Conservation (phyloP, 2,329 filamentous ascomycete genomes). For the Sphaerulina musiva region DNA sequence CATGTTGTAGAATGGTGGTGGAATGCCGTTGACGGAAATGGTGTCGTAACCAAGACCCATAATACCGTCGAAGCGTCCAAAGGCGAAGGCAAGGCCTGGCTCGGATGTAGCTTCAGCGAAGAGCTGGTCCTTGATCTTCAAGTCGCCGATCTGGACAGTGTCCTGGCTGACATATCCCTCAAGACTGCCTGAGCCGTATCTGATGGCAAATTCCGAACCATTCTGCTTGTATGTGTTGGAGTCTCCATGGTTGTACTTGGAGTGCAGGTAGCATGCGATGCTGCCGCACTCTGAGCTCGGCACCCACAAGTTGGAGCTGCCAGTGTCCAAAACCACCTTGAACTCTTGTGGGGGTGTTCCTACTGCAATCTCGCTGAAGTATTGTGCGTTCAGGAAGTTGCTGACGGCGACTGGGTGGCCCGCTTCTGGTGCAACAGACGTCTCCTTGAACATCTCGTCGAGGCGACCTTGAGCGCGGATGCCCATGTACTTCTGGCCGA, state of each 20-base stretch:
- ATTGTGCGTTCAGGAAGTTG: slow-evolving; percentile 99
- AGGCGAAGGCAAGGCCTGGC: slow-evolving; percentile 94
- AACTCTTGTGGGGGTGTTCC: slow-evolving; percentile 89
- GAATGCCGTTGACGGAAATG: slow-evolving; percentile 93
- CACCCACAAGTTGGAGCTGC: slow-evolving; percentile 98
- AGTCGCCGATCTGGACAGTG: slow-evolving; percentile 75
- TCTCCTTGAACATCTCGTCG: slow-evolving; percentile 73
- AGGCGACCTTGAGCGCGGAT: slow-evolving; percentile 61
- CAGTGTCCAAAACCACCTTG: slow-evolving; percentile 98
- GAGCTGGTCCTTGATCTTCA: slow-evolving; percentile 80
- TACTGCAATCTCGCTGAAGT: slow-evolving; percentile 94
- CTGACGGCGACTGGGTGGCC: slow-evolving; percentile 78
- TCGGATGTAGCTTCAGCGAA: slow-evolving; percentile 96
- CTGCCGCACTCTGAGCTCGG: slow-evolving; percentile 83
- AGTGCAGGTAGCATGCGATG: slow-evolving; percentile 97
- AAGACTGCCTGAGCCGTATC: slow-evolving; percentile 89
- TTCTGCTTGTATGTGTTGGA: slow-evolving; percentile 94
- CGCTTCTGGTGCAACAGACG: slow-evolving; percentile 58
- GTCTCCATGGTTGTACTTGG: slow-evolving; percentile 84
- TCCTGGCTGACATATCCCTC: slow-evolving; percentile 92
- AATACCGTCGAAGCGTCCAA: slow-evolving; percentile 95
- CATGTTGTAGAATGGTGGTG: slow-evolving; percentile 96
- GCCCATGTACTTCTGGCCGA: slow-evolving; percentile 96
- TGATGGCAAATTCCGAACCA: slow-evolving; percentile 84
- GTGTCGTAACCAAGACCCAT: slow-evolving; percentile 89